phyloP scores from a whole-genome alignment of 1,284 basidiomycete species.

The Ustilago lituana region DNA sequence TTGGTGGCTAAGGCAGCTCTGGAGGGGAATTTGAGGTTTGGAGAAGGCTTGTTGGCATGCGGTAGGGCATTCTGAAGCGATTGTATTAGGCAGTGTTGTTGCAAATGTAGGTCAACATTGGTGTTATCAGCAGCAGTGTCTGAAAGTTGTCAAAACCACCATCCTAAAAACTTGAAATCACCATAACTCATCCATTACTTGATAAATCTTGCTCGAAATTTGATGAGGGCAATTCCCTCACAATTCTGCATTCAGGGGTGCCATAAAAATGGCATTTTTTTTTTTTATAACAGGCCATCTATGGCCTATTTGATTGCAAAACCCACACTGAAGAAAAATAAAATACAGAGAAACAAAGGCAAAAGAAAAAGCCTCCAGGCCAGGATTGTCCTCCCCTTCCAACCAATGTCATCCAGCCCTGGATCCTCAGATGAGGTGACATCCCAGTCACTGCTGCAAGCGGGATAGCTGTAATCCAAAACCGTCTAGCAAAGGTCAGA shows the following conservation, averaged over 20 bases:
- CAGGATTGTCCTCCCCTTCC: background rate
- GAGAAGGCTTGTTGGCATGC: background rate
- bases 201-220: slow-evolving; percentile 6
- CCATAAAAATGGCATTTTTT: slow-evolving; percentile 4
- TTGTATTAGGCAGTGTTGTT: no score
- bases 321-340: background rate
- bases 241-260: background rate
- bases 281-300: slow-evolving; percentile 8
- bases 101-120: no score
- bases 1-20: no score
- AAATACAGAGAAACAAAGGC: no score
- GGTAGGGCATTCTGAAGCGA: no score
- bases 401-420: background rate
- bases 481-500: background rate
- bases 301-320: slow-evolving; percentile 10
- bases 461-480: slow-evolving; percentile 2
- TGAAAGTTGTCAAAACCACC: background rate
- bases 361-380: background rate
- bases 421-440: slow-evolving; percentile 2
- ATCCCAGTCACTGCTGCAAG: background rate
- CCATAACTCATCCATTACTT: slow-evolving; percentile 6
- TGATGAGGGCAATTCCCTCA: background rate
- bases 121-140: no score
- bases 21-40: background rate
- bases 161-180: slow-evolving; percentile 4